Conservation (phyloP, 495 filamentous ascomycete species). For the Neurospora sp. region DNA sequence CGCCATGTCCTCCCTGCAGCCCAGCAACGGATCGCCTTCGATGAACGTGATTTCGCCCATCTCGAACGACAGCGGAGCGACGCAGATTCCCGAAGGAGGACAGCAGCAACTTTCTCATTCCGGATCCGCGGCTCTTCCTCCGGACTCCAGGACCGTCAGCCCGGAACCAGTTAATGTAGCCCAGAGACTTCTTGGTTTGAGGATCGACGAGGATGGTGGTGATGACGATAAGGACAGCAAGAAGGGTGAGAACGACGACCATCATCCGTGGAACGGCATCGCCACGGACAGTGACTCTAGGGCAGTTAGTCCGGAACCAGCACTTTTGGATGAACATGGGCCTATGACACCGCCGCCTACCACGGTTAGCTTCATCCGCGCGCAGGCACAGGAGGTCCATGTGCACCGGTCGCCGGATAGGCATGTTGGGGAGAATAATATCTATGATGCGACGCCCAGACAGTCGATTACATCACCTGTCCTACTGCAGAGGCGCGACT, state of each 20-base stretch:
- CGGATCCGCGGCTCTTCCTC: background rate
- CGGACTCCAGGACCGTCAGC: conserved; percentile 15
- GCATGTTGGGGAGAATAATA: conserved; percentile 24
- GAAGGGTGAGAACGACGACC: background rate
- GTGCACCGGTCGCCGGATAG: background rate
- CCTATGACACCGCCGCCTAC: background rate
- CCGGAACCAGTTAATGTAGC: conserved; percentile 10
- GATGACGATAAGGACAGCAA: background rate
- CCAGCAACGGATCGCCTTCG: background rate
- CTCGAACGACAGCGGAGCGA: conserved; percentile 1
- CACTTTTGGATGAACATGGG: background rate
- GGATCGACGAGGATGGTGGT: background rate
- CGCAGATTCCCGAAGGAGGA: conserved; percentile 4
- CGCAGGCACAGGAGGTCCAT: background rate
- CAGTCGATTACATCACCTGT: conserved; percentile 8
- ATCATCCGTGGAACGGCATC: background rate
- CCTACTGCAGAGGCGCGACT: background rate
- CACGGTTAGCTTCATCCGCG: background rate
- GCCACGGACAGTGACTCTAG: background rate
- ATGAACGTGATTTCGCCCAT: conserved; percentile 2
- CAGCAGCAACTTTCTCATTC: background rate
- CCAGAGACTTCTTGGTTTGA: background rate
- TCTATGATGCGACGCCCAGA: conserved; percentile 37
- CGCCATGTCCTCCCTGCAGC: conserved; percentile 21
- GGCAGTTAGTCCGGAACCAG: background rate